These are phyloP conservation scores for Metarhizium album DNA, from an alignment of 2,329 filamentous ascomycete genomes.

Conservation along the genomic window DNA sequence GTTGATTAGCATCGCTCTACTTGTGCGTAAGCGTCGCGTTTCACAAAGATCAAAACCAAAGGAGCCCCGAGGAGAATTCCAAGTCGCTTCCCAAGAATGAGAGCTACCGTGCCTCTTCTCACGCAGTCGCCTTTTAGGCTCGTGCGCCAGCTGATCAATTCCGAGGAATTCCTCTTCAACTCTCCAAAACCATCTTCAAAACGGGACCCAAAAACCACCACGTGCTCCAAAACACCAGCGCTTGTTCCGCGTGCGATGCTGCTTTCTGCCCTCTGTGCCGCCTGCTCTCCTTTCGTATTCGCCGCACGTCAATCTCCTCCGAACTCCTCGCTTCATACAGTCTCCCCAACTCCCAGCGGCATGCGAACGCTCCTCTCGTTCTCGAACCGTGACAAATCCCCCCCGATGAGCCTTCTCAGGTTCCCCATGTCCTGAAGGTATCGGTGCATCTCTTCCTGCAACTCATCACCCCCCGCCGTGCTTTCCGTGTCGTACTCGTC, in stretches of 20 bases:
- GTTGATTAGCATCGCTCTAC: no score
- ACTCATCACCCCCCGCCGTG: constrained; percentile 43
- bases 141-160: not conserved
- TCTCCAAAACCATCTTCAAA: not conserved
- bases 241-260: constrained; percentile 1
- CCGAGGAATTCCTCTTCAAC: not conserved
- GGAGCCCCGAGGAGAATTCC: no score
- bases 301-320: not conserved
- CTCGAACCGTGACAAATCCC: constrained; percentile 60
- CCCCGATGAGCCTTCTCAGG: constrained; percentile 47
- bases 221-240: constrained; percentile 8
- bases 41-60: no score
- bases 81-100: no score
- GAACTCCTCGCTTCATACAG: constrained; percentile 18
- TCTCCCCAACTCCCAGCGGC: constrained; percentile 35
- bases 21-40: no score
- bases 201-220: not conserved
- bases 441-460: constrained; percentile 78
- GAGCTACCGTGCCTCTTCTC: no score
- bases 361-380: constrained; percentile 50
- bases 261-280: not conserved
- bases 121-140: no score
- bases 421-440: constrained; percentile 79
- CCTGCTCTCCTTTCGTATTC: not conserved
- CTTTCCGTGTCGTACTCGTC: constrained; percentile 40